Base-by-base conservation (phyloP, 208 protist species). In the Trypanosoma boissoni region DNA sequence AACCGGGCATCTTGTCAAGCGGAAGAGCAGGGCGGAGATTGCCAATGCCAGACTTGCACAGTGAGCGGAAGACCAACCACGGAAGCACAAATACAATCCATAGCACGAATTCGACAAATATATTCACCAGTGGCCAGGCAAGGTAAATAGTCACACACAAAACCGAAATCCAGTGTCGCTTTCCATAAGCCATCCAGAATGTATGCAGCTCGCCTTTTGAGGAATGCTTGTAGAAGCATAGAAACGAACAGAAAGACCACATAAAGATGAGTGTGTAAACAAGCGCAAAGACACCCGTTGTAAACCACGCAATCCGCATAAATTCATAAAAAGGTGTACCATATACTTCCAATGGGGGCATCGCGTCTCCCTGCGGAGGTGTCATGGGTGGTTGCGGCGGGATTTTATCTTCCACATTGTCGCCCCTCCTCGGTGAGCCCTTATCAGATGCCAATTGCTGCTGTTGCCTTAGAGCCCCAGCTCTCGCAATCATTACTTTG, bases 251-350 rank as follows among this genome's bases (percentile, higher is more conserved):
- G 57, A 85, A 89, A 49, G 79, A 90, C 27, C 75, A 26, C 36
- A 87, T 64, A 1, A 87, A 44, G 59, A 78, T 88, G 55, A 36
- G 65, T 3, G 64, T 68, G 78, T 80, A 94, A 26, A 75, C 64
- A 41, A 94, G 66, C 4, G 71, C 64, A 3, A 75, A 82, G 16
- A 94, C 52, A 1, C 83, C 87, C n/a, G 73, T 69, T 41, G 88
- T 69, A 49, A 86, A 68, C 84, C 87, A 94, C 39, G 82, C 87
- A 42, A 88, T 49, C 58, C 87, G 83, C 46, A 91, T 76, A 55
- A 90, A 87, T 45, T 90, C 83, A 67, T 91, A 94, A 34, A 84
- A 86, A 12, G 83, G 81, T 1, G 87, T 94, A 21, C 83, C 81
- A 72, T 90, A 94, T 29, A 94, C 58, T 69, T 89, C 73, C 43